These are phyloP conservation scores for Asterella californica DNA, from an alignment of 225 moss, liverwort and hornwort species.

Conservation along the genomic window DNA sequence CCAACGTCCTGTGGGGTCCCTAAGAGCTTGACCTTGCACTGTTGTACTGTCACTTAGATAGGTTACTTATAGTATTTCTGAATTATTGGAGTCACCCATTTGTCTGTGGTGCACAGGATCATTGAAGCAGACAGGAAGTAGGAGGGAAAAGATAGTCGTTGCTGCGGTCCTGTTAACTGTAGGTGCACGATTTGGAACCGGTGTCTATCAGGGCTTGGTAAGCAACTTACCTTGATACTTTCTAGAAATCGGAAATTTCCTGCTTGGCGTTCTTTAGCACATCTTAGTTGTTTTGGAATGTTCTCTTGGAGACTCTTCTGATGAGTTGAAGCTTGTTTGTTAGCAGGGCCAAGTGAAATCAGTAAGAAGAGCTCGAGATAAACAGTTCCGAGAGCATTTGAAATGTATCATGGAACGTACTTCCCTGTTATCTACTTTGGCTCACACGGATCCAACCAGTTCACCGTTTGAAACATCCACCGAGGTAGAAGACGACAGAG, in stretches of 20 bases:
- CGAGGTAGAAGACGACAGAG: constrained; percentile 16
- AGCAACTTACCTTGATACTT: background rate
- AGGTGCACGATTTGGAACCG: constrained; percentile 46
- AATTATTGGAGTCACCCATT: no score
- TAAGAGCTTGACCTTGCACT: no score
- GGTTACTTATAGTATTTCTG: no score
- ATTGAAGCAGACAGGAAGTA: constrained; percentile 31
- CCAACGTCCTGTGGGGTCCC: no score
- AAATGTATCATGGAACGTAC: constrained; percentile 27
- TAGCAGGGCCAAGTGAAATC: constrained; percentile 30
- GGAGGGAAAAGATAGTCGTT: constrained; percentile 47
- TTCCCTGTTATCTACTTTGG: constrained; percentile 20
- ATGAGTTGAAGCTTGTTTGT: background rate
- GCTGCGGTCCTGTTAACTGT: constrained; percentile 44
- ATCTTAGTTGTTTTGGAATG: no score
- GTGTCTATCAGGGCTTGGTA: constrained; percentile 59
- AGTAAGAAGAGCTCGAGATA: constrained; percentile 28
- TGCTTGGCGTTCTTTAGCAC: background rate
- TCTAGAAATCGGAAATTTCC: background rate
- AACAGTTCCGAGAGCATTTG: constrained; percentile 25
- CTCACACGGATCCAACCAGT: constrained; percentile 30
- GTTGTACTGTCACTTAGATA: no score
- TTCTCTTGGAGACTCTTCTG: background rate
- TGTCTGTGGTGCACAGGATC: constrained; percentile 15
- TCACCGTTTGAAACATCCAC: constrained; percentile 9